A percentile compares a stretch with the other conserved stretches of the same genome.
phyloP scores from a whole-genome alignment of 768 basidiomycete species.

The Mrakia frigida region DNA sequence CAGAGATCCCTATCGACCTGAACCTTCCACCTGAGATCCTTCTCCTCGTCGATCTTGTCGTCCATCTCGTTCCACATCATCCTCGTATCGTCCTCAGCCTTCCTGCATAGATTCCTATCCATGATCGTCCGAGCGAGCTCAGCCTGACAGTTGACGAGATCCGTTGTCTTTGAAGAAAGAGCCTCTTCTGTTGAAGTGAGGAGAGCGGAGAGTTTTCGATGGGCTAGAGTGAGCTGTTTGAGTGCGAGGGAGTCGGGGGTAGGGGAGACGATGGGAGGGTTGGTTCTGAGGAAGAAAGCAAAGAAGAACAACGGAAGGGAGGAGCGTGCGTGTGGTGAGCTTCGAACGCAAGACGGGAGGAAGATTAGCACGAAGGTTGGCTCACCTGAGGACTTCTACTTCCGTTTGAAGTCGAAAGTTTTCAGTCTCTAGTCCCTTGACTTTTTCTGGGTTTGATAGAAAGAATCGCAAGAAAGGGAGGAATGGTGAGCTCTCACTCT shows the following conservation, averaged over 20 bases:
- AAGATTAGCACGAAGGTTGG: not conserved
- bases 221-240: slow-evolving; percentile 43
- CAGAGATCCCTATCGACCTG: slow-evolving; percentile 7
- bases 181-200: slow-evolving; percentile 38
- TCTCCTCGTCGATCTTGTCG: not conserved
- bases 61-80: not conserved
- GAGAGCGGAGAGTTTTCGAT: slow-evolving; percentile 42
- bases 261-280: not conserved
- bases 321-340: not conserved
- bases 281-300: not conserved
- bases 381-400: slow-evolving; percentile 38
- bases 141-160: slow-evolving; percentile 24
- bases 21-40: not conserved
- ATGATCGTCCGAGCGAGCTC: slow-evolving; percentile 30
- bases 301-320: not conserved
- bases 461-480: not conserved
- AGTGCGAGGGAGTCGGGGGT: slow-evolving; percentile 34
- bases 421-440: slow-evolving; percentile 29
- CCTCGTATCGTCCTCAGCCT: not conserved
- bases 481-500: not conserved
- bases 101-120: slow-evolving; percentile 27
- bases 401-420: slow-evolving; percentile 35
- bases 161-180: not conserved
- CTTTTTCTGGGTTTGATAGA: not conserved
- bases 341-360: not conserved